phyloP scores from a whole-genome alignment of 805 yeast species.

The Deakozyma indianensis region DNA sequence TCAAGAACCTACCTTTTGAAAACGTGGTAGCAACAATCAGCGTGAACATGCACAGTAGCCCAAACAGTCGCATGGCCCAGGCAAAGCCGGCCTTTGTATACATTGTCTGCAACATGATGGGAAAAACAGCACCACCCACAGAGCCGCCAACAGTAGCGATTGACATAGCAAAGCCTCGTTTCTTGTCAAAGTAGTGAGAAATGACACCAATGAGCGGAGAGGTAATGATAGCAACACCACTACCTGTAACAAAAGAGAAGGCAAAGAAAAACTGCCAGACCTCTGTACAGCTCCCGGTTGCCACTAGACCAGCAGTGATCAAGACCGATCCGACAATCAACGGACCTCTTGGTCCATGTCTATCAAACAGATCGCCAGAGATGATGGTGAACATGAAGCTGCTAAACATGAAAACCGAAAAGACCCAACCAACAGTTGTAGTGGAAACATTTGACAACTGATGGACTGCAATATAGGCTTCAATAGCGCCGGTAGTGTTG shows the following conservation, averaged over 20 bases:
- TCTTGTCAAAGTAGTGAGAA: slow-evolving; percentile 46
- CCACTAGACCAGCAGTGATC: slow-evolving; percentile 34
- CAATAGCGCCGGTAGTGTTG: slow-evolving; percentile 54
- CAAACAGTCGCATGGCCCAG: slow-evolving; percentile 45
- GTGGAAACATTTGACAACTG: slow-evolving; percentile 33
- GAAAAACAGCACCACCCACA: slow-evolving; percentile 49
- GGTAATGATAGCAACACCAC: slow-evolving; percentile 26
- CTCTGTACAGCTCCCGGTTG: slow-evolving; percentile 32
- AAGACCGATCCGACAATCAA: slow-evolving; percentile 31
- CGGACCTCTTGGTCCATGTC: slow-evolving; percentile 36
- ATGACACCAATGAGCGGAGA: slow-evolving; percentile 41
- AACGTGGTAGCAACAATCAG: slow-evolving; percentile 21
- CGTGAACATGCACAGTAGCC: slow-evolving; percentile 16
- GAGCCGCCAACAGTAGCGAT: slow-evolving; percentile 54
- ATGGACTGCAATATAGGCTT: slow-evolving; percentile 43
- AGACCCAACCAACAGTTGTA: slow-evolving; percentile 54
- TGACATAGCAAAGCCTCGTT: slow-evolving; percentile 48
- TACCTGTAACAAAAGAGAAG: slow-evolving; percentile 39
- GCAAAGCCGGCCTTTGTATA: slow-evolving; percentile 37
- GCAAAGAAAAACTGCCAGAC: slow-evolving; percentile 48
- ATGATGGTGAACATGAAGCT: slow-evolving; percentile 32
- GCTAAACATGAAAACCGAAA: slow-evolving; percentile 26
- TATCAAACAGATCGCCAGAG: slow-evolving; percentile 40
- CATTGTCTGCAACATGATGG: slow-evolving; percentile 34
- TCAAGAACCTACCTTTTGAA: slow-evolving; percentile 23